These are phyloP conservation scores for Chalciporus sp. DNA, from an alignment of 1,284 basidiomycete genomes.

Conservation along the genomic window DNA sequence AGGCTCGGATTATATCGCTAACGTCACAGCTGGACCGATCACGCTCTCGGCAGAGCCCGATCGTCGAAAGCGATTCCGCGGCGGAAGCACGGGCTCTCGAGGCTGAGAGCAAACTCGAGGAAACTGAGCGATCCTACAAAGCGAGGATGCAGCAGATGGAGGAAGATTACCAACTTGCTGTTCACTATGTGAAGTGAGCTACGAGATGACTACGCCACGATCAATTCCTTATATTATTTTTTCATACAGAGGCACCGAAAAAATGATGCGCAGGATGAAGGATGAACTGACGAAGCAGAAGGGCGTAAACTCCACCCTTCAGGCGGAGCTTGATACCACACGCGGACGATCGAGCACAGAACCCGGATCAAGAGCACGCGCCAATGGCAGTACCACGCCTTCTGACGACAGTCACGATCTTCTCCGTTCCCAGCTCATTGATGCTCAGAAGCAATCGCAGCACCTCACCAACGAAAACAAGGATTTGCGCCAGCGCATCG, in stretches of 20 bases:
- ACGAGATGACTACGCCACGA: constrained; percentile 9
- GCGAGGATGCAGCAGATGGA: constrained; percentile 83
- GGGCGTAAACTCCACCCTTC: constrained; percentile 73
- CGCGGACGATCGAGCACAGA: constrained; percentile 60
- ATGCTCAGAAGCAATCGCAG: constrained; percentile 73
- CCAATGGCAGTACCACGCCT: constrained; percentile 83
- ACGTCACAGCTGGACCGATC: constrained; percentile 68
- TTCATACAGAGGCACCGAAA: constrained; percentile 86
- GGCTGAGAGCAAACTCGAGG: constrained; percentile 74
- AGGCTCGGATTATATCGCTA: constrained; percentile 66
- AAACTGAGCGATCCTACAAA: constrained; percentile 79
- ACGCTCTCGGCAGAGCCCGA: constrained; percentile 55
- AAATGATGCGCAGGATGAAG: constrained; percentile 98
- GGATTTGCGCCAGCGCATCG: constrained; percentile 75
- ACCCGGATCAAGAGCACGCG: constrained; percentile 58
- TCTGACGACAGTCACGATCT: constrained; percentile 67
- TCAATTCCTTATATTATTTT: constrained; percentile 24
- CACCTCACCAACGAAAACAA: constrained; percentile 72
- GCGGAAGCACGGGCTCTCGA: constrained; percentile 64
- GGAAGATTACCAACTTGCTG: constrained; percentile 92
- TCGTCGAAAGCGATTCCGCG: constrained; percentile 39
- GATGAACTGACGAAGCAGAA: constrained; percentile 93
- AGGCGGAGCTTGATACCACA: constrained; percentile 74
- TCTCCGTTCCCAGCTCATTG: constrained; percentile 67
- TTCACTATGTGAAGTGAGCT: constrained; percentile 88